Conservation (phyloP, 495 filamentous ascomycete species). For the Podospora conica region DNA sequence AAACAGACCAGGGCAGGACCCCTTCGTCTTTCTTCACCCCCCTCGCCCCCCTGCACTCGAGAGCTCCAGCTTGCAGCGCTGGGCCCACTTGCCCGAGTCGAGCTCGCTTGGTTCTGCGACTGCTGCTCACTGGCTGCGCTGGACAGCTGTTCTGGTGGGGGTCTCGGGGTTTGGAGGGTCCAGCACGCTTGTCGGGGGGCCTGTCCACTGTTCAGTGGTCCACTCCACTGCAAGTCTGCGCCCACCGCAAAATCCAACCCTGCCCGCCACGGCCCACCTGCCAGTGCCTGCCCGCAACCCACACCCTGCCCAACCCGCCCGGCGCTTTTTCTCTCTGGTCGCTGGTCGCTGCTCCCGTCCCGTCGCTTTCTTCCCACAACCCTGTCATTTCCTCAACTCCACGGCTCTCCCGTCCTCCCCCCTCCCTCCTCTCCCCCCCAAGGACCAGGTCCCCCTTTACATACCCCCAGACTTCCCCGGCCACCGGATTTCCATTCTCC, state of each 20-base stretch:
- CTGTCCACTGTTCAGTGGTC: neutral
- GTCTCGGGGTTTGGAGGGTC: slow-evolving; percentile 4
- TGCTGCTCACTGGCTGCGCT: slow-evolving; percentile 18
- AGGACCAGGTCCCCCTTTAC: slow-evolving; percentile 15
- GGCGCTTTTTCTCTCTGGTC: neutral
- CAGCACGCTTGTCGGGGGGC: slow-evolving; percentile 1
- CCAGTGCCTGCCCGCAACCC: neutral
- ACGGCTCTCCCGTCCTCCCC: neutral
- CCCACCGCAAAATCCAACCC: neutral
- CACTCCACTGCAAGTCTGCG: neutral
- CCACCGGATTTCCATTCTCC: slow-evolving; percentile 15
- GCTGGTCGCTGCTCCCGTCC: neutral
- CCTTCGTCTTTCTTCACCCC: neutral
- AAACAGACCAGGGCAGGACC: slow-evolving; percentile 8
- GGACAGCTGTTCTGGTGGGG: slow-evolving; percentile 14
- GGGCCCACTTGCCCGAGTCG: slow-evolving; percentile 17
- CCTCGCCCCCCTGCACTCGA: slow-evolving; percentile 9
- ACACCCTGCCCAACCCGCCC: neutral
- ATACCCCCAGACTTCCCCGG: slow-evolving; percentile 22
- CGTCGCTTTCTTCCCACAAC: neutral
- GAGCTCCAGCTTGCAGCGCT: neutral
- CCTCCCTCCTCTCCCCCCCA: neutral
- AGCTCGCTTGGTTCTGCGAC: slow-evolving; percentile 15
- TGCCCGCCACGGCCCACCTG: neutral
- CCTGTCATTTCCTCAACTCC: neutral